Conservation (phyloP, 2,329 filamentous ascomycete genomes). For the Pyrenochaeta sp. region DNA sequence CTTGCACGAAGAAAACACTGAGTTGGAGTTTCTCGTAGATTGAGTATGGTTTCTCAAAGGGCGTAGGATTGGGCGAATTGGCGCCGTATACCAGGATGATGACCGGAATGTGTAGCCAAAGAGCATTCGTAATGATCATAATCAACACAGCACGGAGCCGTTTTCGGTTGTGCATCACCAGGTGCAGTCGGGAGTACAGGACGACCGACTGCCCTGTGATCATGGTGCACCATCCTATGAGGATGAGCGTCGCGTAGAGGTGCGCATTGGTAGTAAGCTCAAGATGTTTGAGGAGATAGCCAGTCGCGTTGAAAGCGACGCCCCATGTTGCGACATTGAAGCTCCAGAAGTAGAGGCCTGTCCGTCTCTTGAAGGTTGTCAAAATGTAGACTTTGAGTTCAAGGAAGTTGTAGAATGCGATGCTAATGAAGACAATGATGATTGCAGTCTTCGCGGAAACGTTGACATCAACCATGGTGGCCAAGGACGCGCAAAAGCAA, state of each 20-base stretch:
- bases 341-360: slow-evolving; percentile 59
- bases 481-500: too few species aligned
- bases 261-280: slow-evolving; percentile 34
- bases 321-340: slow-evolving; percentile 54
- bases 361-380: slow-evolving; percentile 54
- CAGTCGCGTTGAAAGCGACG: slow-evolving; percentile 55
- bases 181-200: slow-evolving; percentile 67
- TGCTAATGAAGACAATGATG: slow-evolving; percentile 29
- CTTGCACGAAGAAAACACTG: slow-evolving; percentile 50
- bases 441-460: slow-evolving; percentile 14
- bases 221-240: slow-evolving; percentile 67
- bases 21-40: slow-evolving; percentile 55
- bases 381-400: slow-evolving; percentile 57
- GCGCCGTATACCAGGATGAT: slow-evolving; percentile 62
- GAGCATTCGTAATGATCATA: slow-evolving; percentile 64
- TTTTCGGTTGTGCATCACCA: slow-evolving; percentile 62
- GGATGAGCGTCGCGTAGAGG: slow-evolving; percentile 51
- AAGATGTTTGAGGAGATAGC: slow-evolving; percentile 54
- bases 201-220: slow-evolving; percentile 69
- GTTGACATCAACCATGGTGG: slow-evolving; percentile 1
- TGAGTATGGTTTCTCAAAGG: slow-evolving; percentile 39
- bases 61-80: slow-evolving; percentile 47
- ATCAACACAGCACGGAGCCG: slow-evolving; percentile 57
- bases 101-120: slow-evolving; percentile 63
- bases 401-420: slow-evolving; percentile 48